Conservation (phyloP, 345 rosid genomes). For the Salix exigua region DNA sequence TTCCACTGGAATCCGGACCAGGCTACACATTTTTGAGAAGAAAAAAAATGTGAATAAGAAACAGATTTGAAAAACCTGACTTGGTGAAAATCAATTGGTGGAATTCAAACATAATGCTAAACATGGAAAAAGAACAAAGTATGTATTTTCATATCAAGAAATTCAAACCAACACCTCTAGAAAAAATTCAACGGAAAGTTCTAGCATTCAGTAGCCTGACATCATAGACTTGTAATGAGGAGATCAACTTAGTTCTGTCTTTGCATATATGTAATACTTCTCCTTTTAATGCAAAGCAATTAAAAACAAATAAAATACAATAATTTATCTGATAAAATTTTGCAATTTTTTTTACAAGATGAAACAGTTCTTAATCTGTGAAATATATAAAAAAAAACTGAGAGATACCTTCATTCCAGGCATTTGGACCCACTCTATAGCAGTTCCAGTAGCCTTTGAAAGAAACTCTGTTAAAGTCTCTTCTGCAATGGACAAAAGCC, state of each 20-base stretch:
- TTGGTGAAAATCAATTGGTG: neutral
- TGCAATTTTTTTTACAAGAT: neutral
- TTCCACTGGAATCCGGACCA: constrained; percentile 99
- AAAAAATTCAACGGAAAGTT: neutral
- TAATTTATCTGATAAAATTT: neutral
- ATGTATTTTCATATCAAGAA: neutral
- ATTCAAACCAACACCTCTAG: neutral
- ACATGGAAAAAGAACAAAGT: neutral
- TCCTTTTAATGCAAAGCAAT: neutral
- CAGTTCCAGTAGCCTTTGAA: constrained; percentile 99
- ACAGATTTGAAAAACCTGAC: neutral
- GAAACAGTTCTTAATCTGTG: neutral
- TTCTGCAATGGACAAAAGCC: constrained; percentile 99
- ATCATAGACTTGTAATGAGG: neutral
- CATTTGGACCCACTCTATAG: constrained; percentile 99
- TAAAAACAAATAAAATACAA: neutral
- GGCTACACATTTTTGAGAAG: constrained; percentile 52
- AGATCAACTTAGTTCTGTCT: neutral
- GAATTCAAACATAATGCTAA: neutral
- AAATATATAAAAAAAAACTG: neutral
- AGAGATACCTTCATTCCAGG: constrained; percentile 99
- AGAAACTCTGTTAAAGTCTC: constrained; percentile 99
- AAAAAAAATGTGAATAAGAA: neutral
- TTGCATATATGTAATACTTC: neutral
- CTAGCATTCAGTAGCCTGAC: neutral